Evolutionary conservation across 73 alveolate genomes (phyloP).

Genomic region (Effrenium voratum): DNA sequence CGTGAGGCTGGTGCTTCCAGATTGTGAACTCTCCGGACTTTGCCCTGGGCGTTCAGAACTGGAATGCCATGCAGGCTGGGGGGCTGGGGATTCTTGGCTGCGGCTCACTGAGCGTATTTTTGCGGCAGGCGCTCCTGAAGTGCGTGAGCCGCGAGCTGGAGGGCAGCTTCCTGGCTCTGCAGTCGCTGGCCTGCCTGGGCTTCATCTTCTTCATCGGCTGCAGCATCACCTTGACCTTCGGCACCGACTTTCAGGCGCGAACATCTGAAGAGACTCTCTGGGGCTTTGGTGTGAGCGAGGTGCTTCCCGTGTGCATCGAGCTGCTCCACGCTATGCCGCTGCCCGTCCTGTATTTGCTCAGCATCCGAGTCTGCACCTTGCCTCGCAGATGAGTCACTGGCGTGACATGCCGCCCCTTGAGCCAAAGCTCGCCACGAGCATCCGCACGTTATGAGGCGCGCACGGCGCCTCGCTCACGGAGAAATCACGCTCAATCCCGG

Average conservation of each 20-base stretch:
- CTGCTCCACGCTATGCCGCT: conserved; percentile 47
- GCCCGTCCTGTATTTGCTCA: conserved; percentile 25
- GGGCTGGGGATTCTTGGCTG: not conserved
- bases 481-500: conserved; percentile 4
- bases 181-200: conserved; percentile 4
- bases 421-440: too few relatives aligned
- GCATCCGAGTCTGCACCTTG: conserved; percentile 58
- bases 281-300: too few relatives aligned
- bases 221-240: conserved; percentile 73
- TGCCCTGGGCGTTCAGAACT: not conserved
- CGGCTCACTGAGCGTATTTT: not conserved
- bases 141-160: not conserved
- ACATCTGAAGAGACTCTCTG: conserved; percentile 2
- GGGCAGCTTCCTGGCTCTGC: conserved; percentile 26
- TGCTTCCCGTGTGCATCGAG: too few relatives aligned
- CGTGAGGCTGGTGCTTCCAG: conserved; percentile 29
- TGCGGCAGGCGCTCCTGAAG: not conserved
- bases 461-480: conserved; percentile 10
- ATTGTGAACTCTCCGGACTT: not conserved
- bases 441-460: too few relatives aligned
- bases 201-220: not conserved
- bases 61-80: conserved; percentile 26
- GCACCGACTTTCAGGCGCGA: conserved; percentile 33
- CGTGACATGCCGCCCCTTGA: too few relatives aligned
- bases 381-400: too few relatives aligned